Evolutionary conservation across 192 early-diverging fungal genomes (phyloP).

Genomic region (Coemansia aciculifera): DNA sequence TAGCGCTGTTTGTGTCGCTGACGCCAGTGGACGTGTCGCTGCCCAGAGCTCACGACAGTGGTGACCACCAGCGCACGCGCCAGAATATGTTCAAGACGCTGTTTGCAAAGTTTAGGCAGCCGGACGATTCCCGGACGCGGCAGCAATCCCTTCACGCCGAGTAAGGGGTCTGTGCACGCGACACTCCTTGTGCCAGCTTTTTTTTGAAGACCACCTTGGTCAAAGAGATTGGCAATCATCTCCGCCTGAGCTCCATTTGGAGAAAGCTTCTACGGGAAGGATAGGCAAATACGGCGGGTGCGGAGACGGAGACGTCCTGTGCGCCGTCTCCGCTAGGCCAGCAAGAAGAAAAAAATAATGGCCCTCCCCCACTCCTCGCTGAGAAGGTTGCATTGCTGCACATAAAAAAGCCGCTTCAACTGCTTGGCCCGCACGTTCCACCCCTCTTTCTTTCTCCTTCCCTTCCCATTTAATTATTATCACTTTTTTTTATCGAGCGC

Average conservation of each 20-base stretch:
- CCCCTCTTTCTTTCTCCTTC: neutral
- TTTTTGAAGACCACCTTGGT: neutral
- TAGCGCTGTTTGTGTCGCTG: conserved; percentile 89
- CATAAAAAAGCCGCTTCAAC: neutral
- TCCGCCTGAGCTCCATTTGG: neutral
- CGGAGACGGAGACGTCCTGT: conserved; percentile 1
- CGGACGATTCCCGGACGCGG: conserved; percentile 12
- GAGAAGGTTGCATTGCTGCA: neutral
- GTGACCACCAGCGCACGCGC: conserved; percentile 10
- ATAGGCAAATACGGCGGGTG: neutral
- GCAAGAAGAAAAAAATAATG: neutral
- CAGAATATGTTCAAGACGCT: conserved; percentile 42
- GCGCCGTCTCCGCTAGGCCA: neutral
- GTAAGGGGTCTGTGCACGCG: conserved; percentile 6
- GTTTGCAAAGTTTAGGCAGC: conserved; percentile 16
- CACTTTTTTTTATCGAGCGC: neutral
- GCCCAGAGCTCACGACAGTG: conserved; percentile 54
- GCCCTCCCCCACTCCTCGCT: neutral
- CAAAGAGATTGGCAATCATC: conserved; percentile 5
- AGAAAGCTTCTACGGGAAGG: neutral
- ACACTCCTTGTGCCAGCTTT: neutral
- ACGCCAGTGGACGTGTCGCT: conserved; percentile 46
- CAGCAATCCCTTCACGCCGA: conserved; percentile 35
- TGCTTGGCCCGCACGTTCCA: neutral
- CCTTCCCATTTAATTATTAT: neutral